Percentiles rank a stretch among this genome's conserved stretches.
Conservation (phyloP, 441 rosid genomes). For the Capsella rubella region DNA sequence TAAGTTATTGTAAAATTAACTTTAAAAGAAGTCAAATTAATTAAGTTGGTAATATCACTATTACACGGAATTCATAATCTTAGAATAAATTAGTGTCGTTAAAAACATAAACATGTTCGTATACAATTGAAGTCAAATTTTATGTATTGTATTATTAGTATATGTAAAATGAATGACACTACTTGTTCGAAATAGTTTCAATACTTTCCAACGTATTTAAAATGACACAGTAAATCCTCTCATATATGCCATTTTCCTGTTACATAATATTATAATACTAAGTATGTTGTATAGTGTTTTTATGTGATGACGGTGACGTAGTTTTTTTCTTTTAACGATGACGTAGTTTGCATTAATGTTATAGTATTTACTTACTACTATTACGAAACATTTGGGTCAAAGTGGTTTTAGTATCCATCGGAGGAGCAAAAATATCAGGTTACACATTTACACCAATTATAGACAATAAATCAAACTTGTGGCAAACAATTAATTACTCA, state of each 20-base stretch:
- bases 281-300: too few species aligned
- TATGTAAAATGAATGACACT: too few species aligned
- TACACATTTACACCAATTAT: not conserved
- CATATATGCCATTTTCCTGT: too few species aligned
- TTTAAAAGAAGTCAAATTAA: too few species aligned
- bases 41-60: not conserved
- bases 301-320: not conserved
- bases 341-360: not conserved
- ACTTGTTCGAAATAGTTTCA: too few species aligned
- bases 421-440: not conserved
- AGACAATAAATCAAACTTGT: not conserved
- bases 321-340: not conserved
- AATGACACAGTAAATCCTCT: not conserved
- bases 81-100: conserved; percentile 11
- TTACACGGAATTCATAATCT: conserved; percentile 24
- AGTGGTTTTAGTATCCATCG: not conserved
- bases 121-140: too few species aligned
- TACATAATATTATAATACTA: too few species aligned
- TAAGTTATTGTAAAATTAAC: not conserved
- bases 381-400: not conserved
- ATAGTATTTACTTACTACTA: not conserved
- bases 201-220: not conserved
- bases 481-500: not conserved
- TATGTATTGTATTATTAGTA: too few species aligned
- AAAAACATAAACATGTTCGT: not conserved